phyloP scores from a whole-genome alignment of 306 rosid species.

The Sphenostylis stenocarpa region DNA sequence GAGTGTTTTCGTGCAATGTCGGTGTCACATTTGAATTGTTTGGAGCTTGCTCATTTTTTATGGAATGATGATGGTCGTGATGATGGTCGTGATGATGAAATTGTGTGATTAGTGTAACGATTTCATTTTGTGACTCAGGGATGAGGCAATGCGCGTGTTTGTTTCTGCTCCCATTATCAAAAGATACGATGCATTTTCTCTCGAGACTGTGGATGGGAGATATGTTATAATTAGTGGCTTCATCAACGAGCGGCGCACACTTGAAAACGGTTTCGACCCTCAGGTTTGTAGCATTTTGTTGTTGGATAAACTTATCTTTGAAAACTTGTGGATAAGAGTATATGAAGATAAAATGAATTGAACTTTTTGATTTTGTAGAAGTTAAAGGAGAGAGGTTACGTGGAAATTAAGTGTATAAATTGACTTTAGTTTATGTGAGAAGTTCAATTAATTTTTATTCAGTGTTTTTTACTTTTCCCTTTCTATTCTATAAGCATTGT shows the following conservation, averaged over 20 bases:
- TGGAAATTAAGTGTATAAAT: neutral
- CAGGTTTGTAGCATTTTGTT: conserved; percentile 40
- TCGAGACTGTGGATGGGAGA: conserved; percentile 70
- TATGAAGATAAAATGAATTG: neutral
- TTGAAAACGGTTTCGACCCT: conserved; percentile 55
- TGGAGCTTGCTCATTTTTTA: neutral
- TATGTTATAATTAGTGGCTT: conserved; percentile 47
- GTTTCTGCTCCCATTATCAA: conserved; percentile 62
- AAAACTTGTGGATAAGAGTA: neutral
- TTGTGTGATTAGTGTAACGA: neutral
- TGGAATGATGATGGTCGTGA: neutral
- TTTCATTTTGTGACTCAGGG: conserved; percentile 38
- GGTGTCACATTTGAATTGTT: neutral
- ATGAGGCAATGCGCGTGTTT: conserved; percentile 53
- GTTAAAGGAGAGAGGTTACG: neutral
- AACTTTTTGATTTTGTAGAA: neutral
- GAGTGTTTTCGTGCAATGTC: neutral
- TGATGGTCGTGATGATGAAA: neutral
- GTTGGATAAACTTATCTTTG: neutral
- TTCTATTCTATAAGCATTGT: neutral
- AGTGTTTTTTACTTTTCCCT: neutral
- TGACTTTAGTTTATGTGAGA: neutral
- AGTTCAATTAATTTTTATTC: neutral
- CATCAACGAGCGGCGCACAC: conserved; percentile 53
- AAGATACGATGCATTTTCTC: conserved; percentile 50